Evolutionary conservation across 2,329 filamentous ascomycete genomes (phyloP).

Genomic region (Colletotrichum sp.): DNA sequence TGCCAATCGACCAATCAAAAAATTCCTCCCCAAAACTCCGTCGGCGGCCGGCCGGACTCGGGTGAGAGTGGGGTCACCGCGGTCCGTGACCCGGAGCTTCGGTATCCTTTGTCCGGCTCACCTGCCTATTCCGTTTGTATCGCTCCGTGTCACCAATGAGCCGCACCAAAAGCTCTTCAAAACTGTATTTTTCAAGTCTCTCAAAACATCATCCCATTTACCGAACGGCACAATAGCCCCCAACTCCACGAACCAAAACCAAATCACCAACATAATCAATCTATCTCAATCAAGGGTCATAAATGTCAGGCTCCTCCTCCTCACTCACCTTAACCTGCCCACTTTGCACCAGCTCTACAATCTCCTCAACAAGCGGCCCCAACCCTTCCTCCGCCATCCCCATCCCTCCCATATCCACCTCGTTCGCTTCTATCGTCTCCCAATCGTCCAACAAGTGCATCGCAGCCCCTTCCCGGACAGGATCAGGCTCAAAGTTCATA

Average conservation of each 20-base stretch:
- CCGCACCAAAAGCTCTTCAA: not conserved
- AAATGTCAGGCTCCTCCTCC: not conserved
- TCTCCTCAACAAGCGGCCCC: not conserved
- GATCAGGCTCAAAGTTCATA: slow-evolving; percentile 4
- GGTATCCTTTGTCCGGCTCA: not conserved
- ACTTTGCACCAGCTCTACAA: not conserved
- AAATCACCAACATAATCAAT: not conserved
- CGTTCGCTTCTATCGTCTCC: not conserved
- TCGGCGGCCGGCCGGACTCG: not conserved
- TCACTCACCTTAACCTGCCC: not conserved
- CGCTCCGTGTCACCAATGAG: not conserved
- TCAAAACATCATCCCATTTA: fast-evolving
- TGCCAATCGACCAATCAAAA: not conserved
- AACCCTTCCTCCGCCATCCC: not conserved
- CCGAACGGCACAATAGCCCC: not conserved
- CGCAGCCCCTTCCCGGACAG: not conserved
- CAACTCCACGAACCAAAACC: not conserved
- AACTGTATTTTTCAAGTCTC: fast-evolving
- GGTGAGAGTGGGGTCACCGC: not conserved
- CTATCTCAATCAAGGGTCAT: not conserved
- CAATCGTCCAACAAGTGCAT: not conserved
- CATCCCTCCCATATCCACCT: not conserved
- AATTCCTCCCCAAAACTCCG: not conserved
- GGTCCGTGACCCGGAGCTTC: not conserved
- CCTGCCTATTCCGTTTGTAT: not conserved